Evolutionary conservation across 2,329 filamentous ascomycete species (phyloP), one percentile per base, ranked within the genome.

Genomic region (Lojkania enalia): DNA sequence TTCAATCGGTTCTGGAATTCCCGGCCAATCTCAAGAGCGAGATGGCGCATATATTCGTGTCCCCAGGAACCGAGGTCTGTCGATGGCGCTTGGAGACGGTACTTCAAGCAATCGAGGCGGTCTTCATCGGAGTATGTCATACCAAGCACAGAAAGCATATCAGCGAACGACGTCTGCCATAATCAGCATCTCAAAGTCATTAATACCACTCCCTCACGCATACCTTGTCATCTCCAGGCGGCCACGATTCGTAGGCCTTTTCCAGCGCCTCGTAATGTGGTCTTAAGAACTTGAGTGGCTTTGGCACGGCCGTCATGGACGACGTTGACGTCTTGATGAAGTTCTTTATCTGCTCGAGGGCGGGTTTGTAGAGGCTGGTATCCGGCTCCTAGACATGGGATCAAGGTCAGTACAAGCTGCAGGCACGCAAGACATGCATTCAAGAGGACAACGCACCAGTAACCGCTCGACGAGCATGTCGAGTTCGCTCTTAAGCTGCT

Each of bases 101-200:
- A 99, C 74, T 96, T 97, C 63, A 99, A 82, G 38, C 94, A 96
- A 71, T 99, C 94, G 72, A 95, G 84, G 70, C 90, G 85, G 63
- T 96, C 90, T 73, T 97, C 94, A 66, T 97, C 92, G 37, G 92
- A 96, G 70, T 92, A 96, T 42, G 94, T 99, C 94, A 99, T 99
- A 51, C 92, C 94, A 58, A 99, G 87, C 37, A 99, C 94, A 12
- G 94, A 99, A 39, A 99, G 78, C 60, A 96, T 94, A 74, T 99
- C 95, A 35, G 94, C 95, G 54, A 99, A 77, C 3, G 90, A 82
- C 67, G 82, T 75, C 79, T 83, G 44, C n/a, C 29, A 7, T 21
- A 2, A 23, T 65, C 44, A 70, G 58, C 37, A 42, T 18, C 13
- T 9, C 12, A 3, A 9, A 16, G 12, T 32, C n/a, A 5, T 35